Conservation (phyloP, 805 yeast genomes). For the Ogataea neopini region DNA sequence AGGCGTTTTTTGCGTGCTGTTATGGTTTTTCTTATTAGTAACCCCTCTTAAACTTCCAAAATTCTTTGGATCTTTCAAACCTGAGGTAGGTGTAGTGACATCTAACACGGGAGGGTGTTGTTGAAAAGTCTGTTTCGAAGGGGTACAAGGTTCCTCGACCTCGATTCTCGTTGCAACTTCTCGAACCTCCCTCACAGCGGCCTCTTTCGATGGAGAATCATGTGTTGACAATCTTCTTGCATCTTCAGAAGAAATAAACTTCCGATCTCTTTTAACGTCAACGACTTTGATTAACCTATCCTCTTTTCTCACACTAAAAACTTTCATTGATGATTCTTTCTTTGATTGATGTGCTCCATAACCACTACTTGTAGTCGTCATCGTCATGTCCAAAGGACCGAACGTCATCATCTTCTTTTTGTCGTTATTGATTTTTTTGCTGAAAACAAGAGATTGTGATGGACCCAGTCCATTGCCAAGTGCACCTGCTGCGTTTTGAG, state of each 20-base stretch:
- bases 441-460: conserved; percentile 54
- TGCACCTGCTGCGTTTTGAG: conserved; percentile 24
- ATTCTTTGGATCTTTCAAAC: not conserved
- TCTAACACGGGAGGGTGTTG: not conserved
- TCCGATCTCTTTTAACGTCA: conserved; percentile 23
- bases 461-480: conserved; percentile 60
- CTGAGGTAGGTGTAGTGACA: not conserved
- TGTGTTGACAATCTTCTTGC: conserved; percentile 20
- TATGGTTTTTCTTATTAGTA: not conserved
- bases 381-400: conserved; percentile 17
- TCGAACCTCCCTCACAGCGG: too few relatives aligned
- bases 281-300: conserved; percentile 21
- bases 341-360: not conserved
- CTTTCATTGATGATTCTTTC: conserved; percentile 15
- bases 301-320: conserved; percentile 26
- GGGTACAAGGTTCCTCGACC: conserved; percentile 6
- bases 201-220: conserved; percentile 13
- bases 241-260: conserved; percentile 24
- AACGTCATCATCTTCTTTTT: conserved; percentile 40
- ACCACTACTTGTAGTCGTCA: not conserved
- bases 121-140: not conserved
- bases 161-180: not conserved
- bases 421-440: conserved; percentile 46
- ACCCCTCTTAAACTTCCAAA: conserved; percentile 4
- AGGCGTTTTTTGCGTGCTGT: not conserved